Conservation (phyloP, 176 grass and related monocot genomes). For the Lolium rigidum region DNA sequence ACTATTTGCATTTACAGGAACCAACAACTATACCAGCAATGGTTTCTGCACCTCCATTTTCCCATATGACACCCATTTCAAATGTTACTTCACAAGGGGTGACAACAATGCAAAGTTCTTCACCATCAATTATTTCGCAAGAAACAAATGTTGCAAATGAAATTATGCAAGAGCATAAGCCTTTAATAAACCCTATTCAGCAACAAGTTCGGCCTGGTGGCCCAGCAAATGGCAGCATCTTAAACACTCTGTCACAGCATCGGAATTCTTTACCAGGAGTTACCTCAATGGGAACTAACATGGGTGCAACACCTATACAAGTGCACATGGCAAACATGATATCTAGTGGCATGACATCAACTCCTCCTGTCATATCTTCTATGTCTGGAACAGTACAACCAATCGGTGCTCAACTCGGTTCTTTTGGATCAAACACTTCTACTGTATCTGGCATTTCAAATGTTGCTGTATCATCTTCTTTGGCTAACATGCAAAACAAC, state of each 20-base stretch:
- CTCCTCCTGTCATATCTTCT: slow-evolving; percentile 72
- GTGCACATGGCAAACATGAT: slow-evolving; percentile 98
- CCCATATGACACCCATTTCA: slow-evolving; percentile 60
- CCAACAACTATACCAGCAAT: slow-evolving; percentile 59
- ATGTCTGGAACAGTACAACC: slow-evolving; percentile 68
- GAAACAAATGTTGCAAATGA: slow-evolving; percentile 76
- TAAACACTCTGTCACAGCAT: slow-evolving; percentile 83
- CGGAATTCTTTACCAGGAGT: slow-evolving; percentile 67
- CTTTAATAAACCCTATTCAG: slow-evolving; percentile 64
- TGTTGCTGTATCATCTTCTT: slow-evolving; percentile 58
- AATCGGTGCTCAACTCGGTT: slow-evolving; percentile 54
- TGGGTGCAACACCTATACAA: slow-evolving; percentile 77
- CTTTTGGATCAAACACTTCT: slow-evolving; percentile 67
- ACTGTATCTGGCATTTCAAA: slow-evolving; percentile 69
- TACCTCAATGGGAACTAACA: slow-evolving; percentile 72
- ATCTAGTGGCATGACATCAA: slow-evolving; percentile 75
- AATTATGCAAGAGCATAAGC: slow-evolving; percentile 80
- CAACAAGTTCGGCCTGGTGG: slow-evolving; percentile 72
- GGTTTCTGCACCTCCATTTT: slow-evolving; percentile 64
- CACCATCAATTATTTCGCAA: slow-evolving; percentile 81
- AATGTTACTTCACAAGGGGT: slow-evolving; percentile 72
- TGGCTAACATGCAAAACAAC: slow-evolving; percentile 67
- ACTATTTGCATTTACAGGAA: slow-evolving; percentile 54
- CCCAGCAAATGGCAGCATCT: slow-evolving; percentile 77
- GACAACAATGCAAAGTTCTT: slow-evolving; percentile 67